A percentile compares a stretch with the other conserved stretches of the same genome.
phyloP scores from a whole-genome alignment of 805 yeast genomes.

The Komagataella populi region DNA sequence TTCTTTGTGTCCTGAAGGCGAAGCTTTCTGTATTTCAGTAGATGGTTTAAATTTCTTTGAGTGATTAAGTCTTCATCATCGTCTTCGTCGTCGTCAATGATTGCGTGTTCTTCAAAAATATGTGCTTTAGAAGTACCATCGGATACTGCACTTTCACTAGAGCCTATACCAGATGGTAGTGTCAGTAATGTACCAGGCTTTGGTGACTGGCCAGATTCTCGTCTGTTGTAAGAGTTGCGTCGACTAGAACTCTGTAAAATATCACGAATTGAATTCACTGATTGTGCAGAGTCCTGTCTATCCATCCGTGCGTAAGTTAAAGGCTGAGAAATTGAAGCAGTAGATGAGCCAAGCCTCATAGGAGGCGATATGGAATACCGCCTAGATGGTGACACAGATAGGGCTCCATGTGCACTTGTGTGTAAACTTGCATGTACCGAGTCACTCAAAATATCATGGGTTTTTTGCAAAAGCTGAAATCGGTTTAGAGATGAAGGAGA shows the following conservation, averaged over 20 bases:
- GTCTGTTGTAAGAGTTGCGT: not conserved
- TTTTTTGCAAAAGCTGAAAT: constrained; percentile 6
- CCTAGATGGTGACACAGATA: not conserved
- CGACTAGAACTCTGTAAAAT: not conserved
- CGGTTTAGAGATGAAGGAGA: constrained; percentile 4
- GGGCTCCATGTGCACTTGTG: not conserved
- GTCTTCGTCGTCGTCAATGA: constrained; percentile 19
- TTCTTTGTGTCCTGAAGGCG: not conserved
- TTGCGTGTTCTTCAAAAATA: constrained; percentile 12
- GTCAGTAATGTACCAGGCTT: not conserved
- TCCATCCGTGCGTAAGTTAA: constrained; percentile 1
- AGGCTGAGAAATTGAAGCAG: constrained; percentile 1
- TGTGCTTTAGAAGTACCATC: not conserved
- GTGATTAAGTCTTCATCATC: constrained; percentile 10
- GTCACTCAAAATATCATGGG: constrained; percentile 8
- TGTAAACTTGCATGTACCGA: constrained; percentile 4
- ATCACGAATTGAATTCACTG: not conserved
- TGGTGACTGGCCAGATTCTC: not conserved
- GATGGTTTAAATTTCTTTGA: not conserved
- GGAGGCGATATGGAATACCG: not conserved
- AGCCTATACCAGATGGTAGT: not conserved
- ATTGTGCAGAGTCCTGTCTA: not conserved
- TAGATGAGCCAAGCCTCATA: not conserved
- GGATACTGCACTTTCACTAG: not conserved
- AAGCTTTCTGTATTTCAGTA: not conserved